Base-by-base conservation (phyloP, 2,329 filamentous ascomycete genomes). In the Pyrenochaeta sp. region DNA sequence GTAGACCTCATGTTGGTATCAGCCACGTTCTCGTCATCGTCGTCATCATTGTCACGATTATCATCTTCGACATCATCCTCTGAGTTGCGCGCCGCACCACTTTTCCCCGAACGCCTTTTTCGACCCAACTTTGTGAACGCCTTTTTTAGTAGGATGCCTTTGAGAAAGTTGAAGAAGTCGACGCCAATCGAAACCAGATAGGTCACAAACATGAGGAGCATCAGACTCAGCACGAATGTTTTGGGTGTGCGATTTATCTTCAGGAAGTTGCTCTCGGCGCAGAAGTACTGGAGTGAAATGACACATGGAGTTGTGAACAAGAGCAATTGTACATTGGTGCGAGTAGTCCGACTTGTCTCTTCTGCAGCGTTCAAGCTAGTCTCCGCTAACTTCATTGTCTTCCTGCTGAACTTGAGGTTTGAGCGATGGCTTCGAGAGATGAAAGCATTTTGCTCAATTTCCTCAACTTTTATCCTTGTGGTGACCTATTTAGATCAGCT, bases 201-300 rank as follows among this genome's bases (percentile, higher is more conserved):
- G 8, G 46, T 41, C 4, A 44, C 13, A 6, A 44, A 1, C 34
- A 45, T 41, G 1, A 48, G 13, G 3, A 51, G 14, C 3, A 51
- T 5, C 4, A 30, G 32, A 7, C 22, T 28, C 1, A 49, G 3
- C 1, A 45, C 14, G 11, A 49, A 49, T 0, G 41, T 31, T 10
- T 19, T 43, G 2, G 49, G 27, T 17, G 35, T 49, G 0, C 38
- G 34, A 7, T 41, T 26, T 13, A 49, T 45, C 3, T 38, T 32
- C 7, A 52, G 39, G 1, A 48, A 30, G 2, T 37, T 30, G 11
- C 37, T 24, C 8, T 46, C 45, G 0, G 44, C 38, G 6, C 41
- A 27, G 19, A 49, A 52, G 6, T 48, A 48, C 17, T 52, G 45
- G 4, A 49, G 31, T 0, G 38, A 41, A 15, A 52, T 37, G 3